phyloP scores from a whole-genome alignment of 106 monocot genomes.

The Allium fistulosum region DNA sequence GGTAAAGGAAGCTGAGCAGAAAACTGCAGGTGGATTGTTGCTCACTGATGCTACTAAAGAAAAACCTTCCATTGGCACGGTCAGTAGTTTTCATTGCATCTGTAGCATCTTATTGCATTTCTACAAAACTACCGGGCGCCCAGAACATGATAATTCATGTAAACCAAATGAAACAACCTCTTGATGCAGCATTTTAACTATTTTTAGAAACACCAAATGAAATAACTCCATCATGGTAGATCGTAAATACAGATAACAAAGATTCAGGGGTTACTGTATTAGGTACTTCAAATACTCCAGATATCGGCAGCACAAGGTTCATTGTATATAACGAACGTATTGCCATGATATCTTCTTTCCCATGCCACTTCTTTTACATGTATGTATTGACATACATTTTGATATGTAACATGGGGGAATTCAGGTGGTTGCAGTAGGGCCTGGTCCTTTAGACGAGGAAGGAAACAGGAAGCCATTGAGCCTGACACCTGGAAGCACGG shows the following conservation, averaged over 20 bases:
- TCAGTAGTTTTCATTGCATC: slow-evolving; percentile 3
- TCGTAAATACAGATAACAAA: no score
- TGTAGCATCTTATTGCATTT: not conserved
- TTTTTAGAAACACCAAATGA: no score
- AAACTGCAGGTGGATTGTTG: slow-evolving; percentile 31
- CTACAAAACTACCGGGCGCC: no score
- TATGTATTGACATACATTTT: no score
- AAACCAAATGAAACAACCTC: not conserved
- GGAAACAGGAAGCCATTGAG: slow-evolving; percentile 40
- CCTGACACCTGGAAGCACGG: slow-evolving; percentile 29
- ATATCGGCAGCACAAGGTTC: no score
- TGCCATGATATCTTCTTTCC: no score
- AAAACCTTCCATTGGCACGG: slow-evolving; percentile 10
- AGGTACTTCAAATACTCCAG: no score
- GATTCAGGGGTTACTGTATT: no score
- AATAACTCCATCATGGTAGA: no score
- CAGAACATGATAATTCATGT: not conserved
- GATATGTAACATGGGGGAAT: not conserved
- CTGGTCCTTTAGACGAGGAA: slow-evolving; percentile 50
- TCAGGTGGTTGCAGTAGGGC: slow-evolving; percentile 56
- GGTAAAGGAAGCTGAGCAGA: slow-evolving; percentile 33
- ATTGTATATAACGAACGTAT: no score
- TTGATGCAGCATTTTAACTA: no score
- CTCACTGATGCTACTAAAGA: slow-evolving; percentile 35
- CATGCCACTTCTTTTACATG: no score